These are phyloP conservation scores for Candida sakaeoensis DNA, from an alignment of 805 yeast genomes.

Conservation along the genomic window DNA sequence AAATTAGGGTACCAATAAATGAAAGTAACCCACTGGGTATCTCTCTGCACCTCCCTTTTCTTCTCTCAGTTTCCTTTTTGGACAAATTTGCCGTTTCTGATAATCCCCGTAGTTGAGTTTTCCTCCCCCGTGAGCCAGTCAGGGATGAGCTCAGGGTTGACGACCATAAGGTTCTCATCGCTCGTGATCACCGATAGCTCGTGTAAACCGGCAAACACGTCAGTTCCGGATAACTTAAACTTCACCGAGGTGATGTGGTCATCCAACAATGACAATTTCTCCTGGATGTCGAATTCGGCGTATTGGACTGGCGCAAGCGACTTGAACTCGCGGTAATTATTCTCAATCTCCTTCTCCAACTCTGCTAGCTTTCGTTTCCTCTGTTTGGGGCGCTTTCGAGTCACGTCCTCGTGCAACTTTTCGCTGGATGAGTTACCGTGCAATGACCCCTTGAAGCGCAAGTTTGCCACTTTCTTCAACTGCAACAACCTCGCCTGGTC, in stretches of 20 bases:
- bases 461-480: constrained; percentile 44
- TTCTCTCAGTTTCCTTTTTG: constrained; percentile 1
- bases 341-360: constrained; percentile 18
- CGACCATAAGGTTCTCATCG: constrained; percentile 28
- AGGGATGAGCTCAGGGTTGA: constrained; percentile 59
- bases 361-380: constrained; percentile 16
- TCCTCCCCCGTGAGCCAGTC: constrained; percentile 80
- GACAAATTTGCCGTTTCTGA: constrained; percentile 15
- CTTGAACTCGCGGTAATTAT: constrained; percentile 27
- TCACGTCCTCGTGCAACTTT: constrained; percentile 36
- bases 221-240: constrained; percentile 55
- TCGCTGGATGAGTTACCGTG: constrained; percentile 33
- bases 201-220: constrained; percentile 76
- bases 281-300: constrained; percentile 43
- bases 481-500: constrained; percentile 11
- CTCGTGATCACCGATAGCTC: constrained; percentile 46
- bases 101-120: constrained; percentile 47
- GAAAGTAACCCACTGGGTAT: not conserved
- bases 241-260: constrained; percentile 21
- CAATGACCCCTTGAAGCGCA: constrained; percentile 59
- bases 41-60: constrained; percentile 19
- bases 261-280: constrained; percentile 16
- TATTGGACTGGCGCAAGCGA: constrained; percentile 59
- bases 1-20: constrained; percentile 23
- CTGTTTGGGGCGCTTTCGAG: not conserved